Base-by-base conservation (phyloP, 805 yeast species). In the Hanseniaspora occidentalis region DNA sequence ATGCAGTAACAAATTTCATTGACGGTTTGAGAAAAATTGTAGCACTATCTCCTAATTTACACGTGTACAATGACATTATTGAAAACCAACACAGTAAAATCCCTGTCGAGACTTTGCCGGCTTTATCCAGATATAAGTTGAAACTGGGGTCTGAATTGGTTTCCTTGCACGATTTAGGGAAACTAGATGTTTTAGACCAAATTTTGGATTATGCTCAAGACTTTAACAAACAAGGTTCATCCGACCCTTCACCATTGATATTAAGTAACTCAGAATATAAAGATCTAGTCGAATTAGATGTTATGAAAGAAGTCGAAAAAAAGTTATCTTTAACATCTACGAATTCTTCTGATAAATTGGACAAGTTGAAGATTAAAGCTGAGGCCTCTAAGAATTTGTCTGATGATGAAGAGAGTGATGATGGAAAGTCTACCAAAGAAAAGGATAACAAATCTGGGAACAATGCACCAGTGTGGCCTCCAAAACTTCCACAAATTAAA, bases 401-500 rank as follows among this genome's bases (percentile, higher is more conserved):
- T 17, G 18, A 37, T 2, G 41, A 34, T 18, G 44, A 27, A 3
- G 44, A 42, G 6, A 19, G 36, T 20, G 33, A 19, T 9, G 29
- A 41, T 5, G 18, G 38, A 27, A 27, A 35, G 14, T 31, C 14
- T 17, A 5, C 37, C 19, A 35, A 38, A n/a, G 23, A 35, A 5
- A 25, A 35, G 13, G 40, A 35, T 35, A 35, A 40, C 17, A 37
- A 34, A 18, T 9, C 38, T 4, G 38, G 38, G 17, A 18, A 43
- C 21, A 41, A 47, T 10, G 42, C 42, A 18, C 26, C 46, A 21
- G 41, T 47, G 26, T 74, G 71, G 65, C 75, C 81, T 1, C 96
- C 96, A 1, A 66, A 65, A 9, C 58, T 86, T 14, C 96, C 96
- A 1, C 58, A 57, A 23, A 82, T 89, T 31, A 57, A 66, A 6